Evolutionary conservation across 805 yeast genomes (phyloP).

Genomic region (Clavispora phyllophila): DNA sequence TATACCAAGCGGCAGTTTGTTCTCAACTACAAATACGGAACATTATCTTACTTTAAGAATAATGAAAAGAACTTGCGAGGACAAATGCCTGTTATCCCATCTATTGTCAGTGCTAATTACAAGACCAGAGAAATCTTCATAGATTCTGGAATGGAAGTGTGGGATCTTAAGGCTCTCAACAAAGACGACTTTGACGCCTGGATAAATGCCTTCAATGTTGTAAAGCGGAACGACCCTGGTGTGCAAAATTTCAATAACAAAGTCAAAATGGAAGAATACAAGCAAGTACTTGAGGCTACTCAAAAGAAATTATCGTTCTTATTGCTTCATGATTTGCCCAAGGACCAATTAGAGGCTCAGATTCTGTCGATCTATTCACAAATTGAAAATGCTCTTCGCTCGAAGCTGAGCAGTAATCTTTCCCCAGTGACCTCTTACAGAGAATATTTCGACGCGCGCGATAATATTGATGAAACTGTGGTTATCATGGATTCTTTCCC

Average conservation of each 20-base stretch:
- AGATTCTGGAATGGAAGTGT: conserved; percentile 93
- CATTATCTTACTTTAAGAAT: conserved; percentile 76
- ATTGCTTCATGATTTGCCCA: neutral
- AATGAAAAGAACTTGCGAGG: conserved; percentile 77
- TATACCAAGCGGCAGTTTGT: conserved; percentile 81
- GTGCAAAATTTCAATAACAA: conserved; percentile 1
- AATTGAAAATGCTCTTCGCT: neutral
- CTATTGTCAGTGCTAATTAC: conserved; percentile 77
- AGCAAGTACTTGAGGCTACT: neutral
- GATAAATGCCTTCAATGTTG: conserved; percentile 70
- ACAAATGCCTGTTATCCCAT: conserved; percentile 78
- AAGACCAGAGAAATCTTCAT: conserved; percentile 65
- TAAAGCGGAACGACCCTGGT: conserved; percentile 26
- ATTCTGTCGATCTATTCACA: neutral
- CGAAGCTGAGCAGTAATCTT: conserved; percentile 14
- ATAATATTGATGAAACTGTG: conserved; percentile 53
- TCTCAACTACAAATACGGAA: conserved; percentile 75
- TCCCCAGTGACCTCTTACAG: conserved; percentile 26
- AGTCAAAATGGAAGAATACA: neutral
- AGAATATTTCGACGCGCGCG: conserved; percentile 60
- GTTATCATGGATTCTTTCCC: conserved; percentile 37
- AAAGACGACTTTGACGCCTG: conserved; percentile 69
- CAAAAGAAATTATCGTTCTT: neutral
- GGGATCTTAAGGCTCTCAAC: conserved; percentile 75
- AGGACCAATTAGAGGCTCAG: conserved; percentile 3